These are phyloP conservation scores for Xylariaceae sp. DNA, from an alignment of 2,329 filamentous ascomycete species.

Conservation along the genomic window DNA sequence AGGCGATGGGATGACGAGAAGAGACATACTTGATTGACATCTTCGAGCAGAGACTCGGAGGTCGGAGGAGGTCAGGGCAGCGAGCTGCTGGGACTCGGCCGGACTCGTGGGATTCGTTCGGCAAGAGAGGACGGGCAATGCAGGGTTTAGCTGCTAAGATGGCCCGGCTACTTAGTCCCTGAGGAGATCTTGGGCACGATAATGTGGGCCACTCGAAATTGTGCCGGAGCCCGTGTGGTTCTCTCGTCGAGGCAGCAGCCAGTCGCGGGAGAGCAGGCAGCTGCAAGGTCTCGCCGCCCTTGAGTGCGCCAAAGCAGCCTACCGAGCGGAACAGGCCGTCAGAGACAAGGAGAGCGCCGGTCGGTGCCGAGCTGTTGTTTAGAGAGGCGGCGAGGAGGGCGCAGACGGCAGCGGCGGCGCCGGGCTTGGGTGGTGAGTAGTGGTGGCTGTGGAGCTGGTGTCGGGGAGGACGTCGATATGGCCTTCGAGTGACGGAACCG, in stretches of 20 bases:
- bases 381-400: background rate
- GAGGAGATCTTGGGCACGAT: slow-evolving; percentile 26
- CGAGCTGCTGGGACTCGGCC: too few species aligned
- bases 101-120: slow-evolving; percentile 27
- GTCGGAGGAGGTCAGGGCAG: too few species aligned
- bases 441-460: background rate
- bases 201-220: slow-evolving; percentile 26
- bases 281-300: slow-evolving; percentile 18
- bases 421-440: background rate
- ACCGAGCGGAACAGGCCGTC: too few species aligned
- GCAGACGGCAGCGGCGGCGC: background rate
- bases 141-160: slow-evolving; percentile 26
- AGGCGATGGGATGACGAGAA: slow-evolving; percentile 6
- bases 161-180: slow-evolving; percentile 15
- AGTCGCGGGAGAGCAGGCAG: slow-evolving; percentile 18
- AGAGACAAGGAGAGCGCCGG: background rate
- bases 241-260: slow-evolving; percentile 21
- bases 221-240: slow-evolving; percentile 19
- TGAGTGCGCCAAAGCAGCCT: background rate
- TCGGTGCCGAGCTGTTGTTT: too few species aligned
- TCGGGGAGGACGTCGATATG: background rate
- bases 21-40: slow-evolving; percentile 34
- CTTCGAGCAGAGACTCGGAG: slow-evolving; percentile 20
- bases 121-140: slow-evolving; percentile 17
- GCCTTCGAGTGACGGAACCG: too few species aligned